These are phyloP conservation scores for Epichloe elymi DNA, from an alignment of 2,329 filamentous ascomycete genomes.

Conservation along the genomic window DNA sequence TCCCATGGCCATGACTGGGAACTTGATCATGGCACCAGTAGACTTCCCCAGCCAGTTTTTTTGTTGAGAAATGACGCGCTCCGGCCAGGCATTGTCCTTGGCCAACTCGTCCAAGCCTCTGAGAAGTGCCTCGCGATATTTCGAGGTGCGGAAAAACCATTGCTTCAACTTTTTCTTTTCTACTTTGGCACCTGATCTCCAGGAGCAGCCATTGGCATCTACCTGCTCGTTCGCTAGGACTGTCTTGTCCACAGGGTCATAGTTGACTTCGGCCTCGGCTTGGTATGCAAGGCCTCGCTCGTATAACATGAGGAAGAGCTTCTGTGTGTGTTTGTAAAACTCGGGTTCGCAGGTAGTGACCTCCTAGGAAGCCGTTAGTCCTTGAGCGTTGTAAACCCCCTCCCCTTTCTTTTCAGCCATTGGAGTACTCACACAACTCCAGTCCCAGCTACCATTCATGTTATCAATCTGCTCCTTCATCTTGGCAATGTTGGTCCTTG, in stretches of 20 bases:
- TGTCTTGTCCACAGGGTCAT: slow-evolving; percentile 78
- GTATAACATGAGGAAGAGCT: slow-evolving; percentile 67
- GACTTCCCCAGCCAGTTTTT: slow-evolving; percentile 76
- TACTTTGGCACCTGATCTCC: slow-evolving; percentile 76
- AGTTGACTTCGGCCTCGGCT: slow-evolving; percentile 74
- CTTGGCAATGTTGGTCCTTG: slow-evolving; percentile 60
- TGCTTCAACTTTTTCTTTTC: slow-evolving; percentile 70
- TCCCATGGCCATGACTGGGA: slow-evolving; percentile 40
- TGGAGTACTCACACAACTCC: slow-evolving; percentile 54
- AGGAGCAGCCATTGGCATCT: slow-evolving; percentile 72
- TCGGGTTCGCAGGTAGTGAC: slow-evolving; percentile 69
- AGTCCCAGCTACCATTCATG: slow-evolving; percentile 78
- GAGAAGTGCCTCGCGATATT: slow-evolving; percentile 60
- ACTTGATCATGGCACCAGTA: slow-evolving; percentile 57
- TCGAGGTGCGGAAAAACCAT: slow-evolving; percentile 81
- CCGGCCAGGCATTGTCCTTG: slow-evolving; percentile 59
- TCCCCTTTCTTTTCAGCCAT: not conserved
- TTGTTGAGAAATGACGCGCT: slow-evolving; percentile 71
- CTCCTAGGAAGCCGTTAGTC: slow-evolving; percentile 42
- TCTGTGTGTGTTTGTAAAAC: slow-evolving; percentile 85
- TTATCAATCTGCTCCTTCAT: slow-evolving; percentile 72
- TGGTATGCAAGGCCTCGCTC: slow-evolving; percentile 69
- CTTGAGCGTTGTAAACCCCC: not conserved
- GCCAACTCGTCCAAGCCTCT: slow-evolving; percentile 55
- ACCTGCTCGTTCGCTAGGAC: slow-evolving; percentile 90